Evolutionary conservation across 2,329 filamentous ascomycete genomes (phyloP).

Genomic region (Fusarium albidum): DNA sequence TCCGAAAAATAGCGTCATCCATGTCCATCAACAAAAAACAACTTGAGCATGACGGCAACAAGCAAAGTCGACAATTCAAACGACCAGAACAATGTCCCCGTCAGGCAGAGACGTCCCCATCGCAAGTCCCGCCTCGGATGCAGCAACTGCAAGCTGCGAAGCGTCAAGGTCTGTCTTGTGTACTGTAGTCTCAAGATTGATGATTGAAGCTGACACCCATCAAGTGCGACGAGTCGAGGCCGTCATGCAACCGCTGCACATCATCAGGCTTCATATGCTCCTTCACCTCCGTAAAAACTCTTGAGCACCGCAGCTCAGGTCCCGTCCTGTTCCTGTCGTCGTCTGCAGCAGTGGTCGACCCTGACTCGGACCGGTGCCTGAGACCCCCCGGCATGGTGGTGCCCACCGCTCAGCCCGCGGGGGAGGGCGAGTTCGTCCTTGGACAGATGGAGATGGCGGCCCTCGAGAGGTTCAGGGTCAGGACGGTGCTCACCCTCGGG

Average conservation of each 20-base stretch:
- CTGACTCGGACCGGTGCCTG: slow-evolving; percentile 10
- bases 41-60: neutral
- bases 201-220: neutral
- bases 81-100: neutral
- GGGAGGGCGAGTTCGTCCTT: slow-evolving; percentile 41
- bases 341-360: slow-evolving; percentile 9
- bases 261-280: slow-evolving; percentile 57
- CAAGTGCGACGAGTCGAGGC: slow-evolving; percentile 63
- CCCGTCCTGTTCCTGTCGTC: slow-evolving; percentile 19
- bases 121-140: slow-evolving; percentile 63
- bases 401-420: slow-evolving; percentile 37
- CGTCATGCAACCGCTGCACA: slow-evolving; percentile 57
- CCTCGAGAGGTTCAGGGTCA: slow-evolving; percentile 52
- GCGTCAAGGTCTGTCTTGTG: slow-evolving; percentile 54
- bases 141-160: slow-evolving; percentile 63
- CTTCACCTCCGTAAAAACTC: slow-evolving; percentile 44
- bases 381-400: slow-evolving; percentile 30
- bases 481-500: slow-evolving; percentile 53
- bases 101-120: slow-evolving; percentile 50
- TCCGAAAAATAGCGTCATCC: slow-evolving; percentile 1
- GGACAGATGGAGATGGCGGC: slow-evolving; percentile 44
- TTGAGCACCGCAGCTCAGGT: slow-evolving; percentile 27
- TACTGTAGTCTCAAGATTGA: neutral
- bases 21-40: too few species aligned
- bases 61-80: slow-evolving; percentile 1